These are phyloP conservation scores for Ensete ventricosum DNA, from an alignment of 176 grass and related monocot species.

Conservation along the genomic window DNA sequence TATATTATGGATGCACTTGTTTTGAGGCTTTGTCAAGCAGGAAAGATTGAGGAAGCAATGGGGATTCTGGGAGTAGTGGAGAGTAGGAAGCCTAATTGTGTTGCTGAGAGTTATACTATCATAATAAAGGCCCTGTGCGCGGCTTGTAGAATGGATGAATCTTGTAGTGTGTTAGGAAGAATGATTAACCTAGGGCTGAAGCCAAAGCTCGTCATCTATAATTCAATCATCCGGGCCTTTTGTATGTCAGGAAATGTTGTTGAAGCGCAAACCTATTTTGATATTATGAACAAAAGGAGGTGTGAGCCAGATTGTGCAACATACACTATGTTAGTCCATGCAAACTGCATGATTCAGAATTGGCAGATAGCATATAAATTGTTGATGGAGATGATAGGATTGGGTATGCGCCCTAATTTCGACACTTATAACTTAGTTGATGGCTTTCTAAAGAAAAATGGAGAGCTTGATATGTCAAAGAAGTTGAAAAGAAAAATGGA, in stretches of 20 bases:
- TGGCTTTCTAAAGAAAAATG: slow-evolving; percentile 3
- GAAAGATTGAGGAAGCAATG: slow-evolving; percentile 15
- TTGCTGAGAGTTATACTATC: slow-evolving; percentile 1
- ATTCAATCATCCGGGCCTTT: slow-evolving; percentile 8
- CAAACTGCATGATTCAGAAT: slow-evolving; percentile 6
- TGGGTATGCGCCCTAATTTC: slow-evolving; percentile 5
- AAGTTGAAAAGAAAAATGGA: slow-evolving; percentile 23
- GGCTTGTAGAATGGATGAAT: slow-evolving; percentile 10
- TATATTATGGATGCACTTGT: slow-evolving; percentile 13
- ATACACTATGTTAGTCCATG: slow-evolving; percentile 20
- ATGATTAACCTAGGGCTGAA: slow-evolving; percentile 7
- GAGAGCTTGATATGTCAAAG: slow-evolving; percentile 11
- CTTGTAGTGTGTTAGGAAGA: slow-evolving; percentile 9
- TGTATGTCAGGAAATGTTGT: slow-evolving; percentile 11
- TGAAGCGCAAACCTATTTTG: slow-evolving; percentile 13
- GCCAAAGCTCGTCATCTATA: slow-evolving; percentile 7
- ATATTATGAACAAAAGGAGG: slow-evolving; percentile 17
- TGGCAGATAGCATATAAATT: slow-evolving; percentile 4
- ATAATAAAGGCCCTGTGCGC: slow-evolving; percentile 10
- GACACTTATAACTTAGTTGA: slow-evolving; percentile 8
- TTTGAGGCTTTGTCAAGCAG: slow-evolving; percentile 1
- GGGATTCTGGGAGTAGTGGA: neutral
- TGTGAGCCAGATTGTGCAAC: slow-evolving; percentile 6
- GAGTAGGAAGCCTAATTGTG: slow-evolving; percentile 4
- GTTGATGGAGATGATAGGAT: slow-evolving; percentile 17